Percentiles rank a stretch among this genome's conserved stretches.
Evolutionary conservation across 768 basidiomycete species (phyloP).

Genomic region (Pisolithus marmoratus): DNA sequence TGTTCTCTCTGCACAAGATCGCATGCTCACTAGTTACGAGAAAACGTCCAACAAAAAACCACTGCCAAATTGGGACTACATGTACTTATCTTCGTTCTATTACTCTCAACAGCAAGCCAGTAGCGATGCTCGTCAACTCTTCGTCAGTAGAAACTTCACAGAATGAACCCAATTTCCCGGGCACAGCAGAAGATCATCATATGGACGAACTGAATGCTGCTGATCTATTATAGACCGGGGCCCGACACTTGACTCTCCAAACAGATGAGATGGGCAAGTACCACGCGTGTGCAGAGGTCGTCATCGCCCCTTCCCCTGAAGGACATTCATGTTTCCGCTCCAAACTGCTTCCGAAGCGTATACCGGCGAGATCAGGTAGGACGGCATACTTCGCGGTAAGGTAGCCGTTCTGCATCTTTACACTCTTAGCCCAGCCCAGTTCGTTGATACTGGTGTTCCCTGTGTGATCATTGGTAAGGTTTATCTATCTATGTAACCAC

Average conservation of each 20-base stretch:
- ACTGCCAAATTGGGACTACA: no score
- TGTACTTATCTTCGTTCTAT: no score
- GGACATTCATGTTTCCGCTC: constrained; percentile 78
- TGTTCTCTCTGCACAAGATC: no score
- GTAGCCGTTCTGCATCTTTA: neutral
- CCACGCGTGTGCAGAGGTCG: constrained; percentile 60
- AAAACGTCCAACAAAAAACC: no score
- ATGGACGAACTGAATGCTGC: constrained; percentile 72
- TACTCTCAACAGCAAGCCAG: no score
- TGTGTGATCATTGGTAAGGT: constrained; percentile 84
- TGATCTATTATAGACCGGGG: constrained; percentile 71
- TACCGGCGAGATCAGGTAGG: constrained; percentile 93
- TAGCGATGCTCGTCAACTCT: constrained; percentile 73
- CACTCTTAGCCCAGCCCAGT: constrained; percentile 62
- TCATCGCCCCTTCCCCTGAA: constrained; percentile 80
- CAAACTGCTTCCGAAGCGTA: constrained; percentile 93
- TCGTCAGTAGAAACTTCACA: constrained; percentile 98
- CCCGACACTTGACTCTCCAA: constrained; percentile 35
- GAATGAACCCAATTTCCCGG: constrained; percentile 81
- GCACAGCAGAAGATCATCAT: constrained; percentile 60
- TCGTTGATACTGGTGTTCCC: constrained; percentile 79
- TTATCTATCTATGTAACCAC: neutral
- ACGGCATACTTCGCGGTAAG: constrained; percentile 1
- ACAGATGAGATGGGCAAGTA: constrained; percentile 5
- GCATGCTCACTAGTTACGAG: no score